Evolutionary conservation across 495 filamentous ascomycete species (phyloP).

Genomic region (Rostrohypoxylon terebratum): DNA sequence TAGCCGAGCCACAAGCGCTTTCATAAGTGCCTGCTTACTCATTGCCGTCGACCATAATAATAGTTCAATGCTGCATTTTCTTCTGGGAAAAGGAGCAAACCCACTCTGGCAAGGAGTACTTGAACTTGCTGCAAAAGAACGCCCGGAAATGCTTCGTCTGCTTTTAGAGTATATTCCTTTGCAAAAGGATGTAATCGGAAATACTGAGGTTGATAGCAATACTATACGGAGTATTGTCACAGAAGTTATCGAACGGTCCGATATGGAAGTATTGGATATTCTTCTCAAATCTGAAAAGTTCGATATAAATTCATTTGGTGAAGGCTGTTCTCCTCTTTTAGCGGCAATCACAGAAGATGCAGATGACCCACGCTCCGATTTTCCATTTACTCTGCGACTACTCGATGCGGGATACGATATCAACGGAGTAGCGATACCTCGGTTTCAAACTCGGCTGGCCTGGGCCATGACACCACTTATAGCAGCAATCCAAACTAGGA

Average conservation of each 20-base stretch:
- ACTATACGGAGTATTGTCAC: too few species aligned
- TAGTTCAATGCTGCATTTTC: not conserved
- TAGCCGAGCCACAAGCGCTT: not conserved
- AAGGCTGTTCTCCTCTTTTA: not conserved
- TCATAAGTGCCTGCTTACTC: not conserved
- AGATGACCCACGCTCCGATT: not conserved
- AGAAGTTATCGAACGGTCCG: not conserved
- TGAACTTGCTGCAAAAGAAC: not conserved
- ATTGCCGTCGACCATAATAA: not conserved
- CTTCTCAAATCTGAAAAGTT: constrained; percentile 8
- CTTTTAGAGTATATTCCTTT: not conserved
- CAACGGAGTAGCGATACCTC: not conserved
- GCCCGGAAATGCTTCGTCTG: not conserved
- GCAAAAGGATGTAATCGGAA: too few species aligned
- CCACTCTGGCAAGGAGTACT: too few species aligned
- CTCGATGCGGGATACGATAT: constrained; percentile 21
- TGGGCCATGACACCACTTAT: constrained; percentile 25
- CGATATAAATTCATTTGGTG: too few species aligned
- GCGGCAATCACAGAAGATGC: constrained; percentile 6
- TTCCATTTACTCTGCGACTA: constrained; percentile 5
- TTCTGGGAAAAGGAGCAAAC: constrained; percentile 3
- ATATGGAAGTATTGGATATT: constrained; percentile 22
- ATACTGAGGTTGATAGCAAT: too few species aligned
- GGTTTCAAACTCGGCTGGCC: too few species aligned
- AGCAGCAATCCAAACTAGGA: constrained; percentile 24